Percentiles rank a stretch among this genome's conserved stretches.
Conservation (phyloP, 2,329 filamentous ascomycete genomes). For the Proliferodiscus dingleyae region DNA sequence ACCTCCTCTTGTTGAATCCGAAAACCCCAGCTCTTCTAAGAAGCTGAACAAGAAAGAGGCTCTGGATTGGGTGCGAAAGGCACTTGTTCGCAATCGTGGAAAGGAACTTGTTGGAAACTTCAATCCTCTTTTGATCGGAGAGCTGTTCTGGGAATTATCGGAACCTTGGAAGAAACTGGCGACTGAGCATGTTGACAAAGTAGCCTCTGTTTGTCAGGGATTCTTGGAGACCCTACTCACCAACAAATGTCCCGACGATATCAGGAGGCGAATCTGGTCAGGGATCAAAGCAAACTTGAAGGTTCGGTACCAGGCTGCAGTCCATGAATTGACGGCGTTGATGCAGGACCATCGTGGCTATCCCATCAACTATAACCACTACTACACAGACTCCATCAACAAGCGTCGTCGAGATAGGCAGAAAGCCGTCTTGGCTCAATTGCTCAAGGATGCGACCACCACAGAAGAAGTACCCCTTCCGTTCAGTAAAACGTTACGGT, state of each 20-base stretch:
- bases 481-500: too few species aligned
- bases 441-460: background rate
- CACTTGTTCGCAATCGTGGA: slow-evolving; percentile 22
- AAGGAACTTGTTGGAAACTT: slow-evolving; percentile 36
- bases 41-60: slow-evolving; percentile 20
- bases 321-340: slow-evolving; percentile 27
- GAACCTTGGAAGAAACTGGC: slow-evolving; percentile 33
- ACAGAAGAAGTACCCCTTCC: background rate
- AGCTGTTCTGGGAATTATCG: slow-evolving; percentile 38
- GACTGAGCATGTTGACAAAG: slow-evolving; percentile 15
- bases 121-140: slow-evolving; percentile 36
- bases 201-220: slow-evolving; percentile 14
- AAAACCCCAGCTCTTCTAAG: too few species aligned
- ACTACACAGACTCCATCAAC: slow-evolving; percentile 31
- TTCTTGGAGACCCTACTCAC: slow-evolving; percentile 21
- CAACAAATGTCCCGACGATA: slow-evolving; percentile 19
- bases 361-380: slow-evolving; percentile 35
- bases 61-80: slow-evolving; percentile 21
- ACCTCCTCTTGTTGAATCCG: slow-evolving; percentile 5
- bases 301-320: slow-evolving; percentile 11
- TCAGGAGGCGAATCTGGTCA: slow-evolving; percentile 15
- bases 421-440: background rate
- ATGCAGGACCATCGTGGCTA: slow-evolving; percentile 27
- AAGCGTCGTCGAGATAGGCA: slow-evolving; percentile 16
- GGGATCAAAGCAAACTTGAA: slow-evolving; percentile 18